These are phyloP conservation scores for Nemania bipapillata DNA, from an alignment of 2,329 filamentous ascomycete genomes.

Conservation along the genomic window DNA sequence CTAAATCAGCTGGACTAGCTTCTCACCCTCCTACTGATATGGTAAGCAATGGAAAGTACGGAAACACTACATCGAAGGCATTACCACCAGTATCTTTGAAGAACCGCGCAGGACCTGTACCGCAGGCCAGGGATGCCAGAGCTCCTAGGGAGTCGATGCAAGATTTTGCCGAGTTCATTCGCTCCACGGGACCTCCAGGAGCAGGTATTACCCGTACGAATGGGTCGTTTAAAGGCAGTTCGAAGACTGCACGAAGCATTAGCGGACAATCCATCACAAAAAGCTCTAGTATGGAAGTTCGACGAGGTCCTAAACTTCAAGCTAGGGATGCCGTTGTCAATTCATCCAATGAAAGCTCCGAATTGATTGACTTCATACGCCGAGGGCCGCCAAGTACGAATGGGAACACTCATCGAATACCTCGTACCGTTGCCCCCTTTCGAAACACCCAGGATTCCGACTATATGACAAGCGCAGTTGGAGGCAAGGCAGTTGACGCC, in stretches of 20 bases:
- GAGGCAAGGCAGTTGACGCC: constrained; percentile 68
- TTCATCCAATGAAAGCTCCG: constrained; percentile 75
- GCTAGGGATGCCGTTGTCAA: constrained; percentile 77
- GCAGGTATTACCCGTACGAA: constrained; percentile 46
- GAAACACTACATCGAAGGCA: constrained; percentile 49
- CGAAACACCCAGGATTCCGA: constrained; percentile 87
- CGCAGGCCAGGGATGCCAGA: constrained; percentile 76
- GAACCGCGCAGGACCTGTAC: constrained; percentile 48
- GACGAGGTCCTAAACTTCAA: constrained; percentile 65
- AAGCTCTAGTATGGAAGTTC: constrained; percentile 54
- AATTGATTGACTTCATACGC: constrained; percentile 94
- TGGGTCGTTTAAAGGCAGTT: constrained; percentile 45
- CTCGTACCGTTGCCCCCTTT: constrained; percentile 85
- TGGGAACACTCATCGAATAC: constrained; percentile 75
- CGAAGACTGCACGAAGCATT: constrained; percentile 48
- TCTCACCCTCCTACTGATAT: constrained; percentile 53
- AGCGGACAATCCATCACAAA: constrained; percentile 51
- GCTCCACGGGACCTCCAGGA: constrained; percentile 78
- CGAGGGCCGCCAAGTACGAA: constrained; percentile 76
- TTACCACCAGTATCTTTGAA: constrained; percentile 50
- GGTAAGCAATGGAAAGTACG: constrained; percentile 44
- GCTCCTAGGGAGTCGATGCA: constrained; percentile 75
- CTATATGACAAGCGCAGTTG: constrained; percentile 67
- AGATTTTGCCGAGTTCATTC: constrained; percentile 90
- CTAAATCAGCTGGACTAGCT: constrained; percentile 53